Conservation (phyloP, 106 monocot species). For the Acorus gramineus region DNA sequence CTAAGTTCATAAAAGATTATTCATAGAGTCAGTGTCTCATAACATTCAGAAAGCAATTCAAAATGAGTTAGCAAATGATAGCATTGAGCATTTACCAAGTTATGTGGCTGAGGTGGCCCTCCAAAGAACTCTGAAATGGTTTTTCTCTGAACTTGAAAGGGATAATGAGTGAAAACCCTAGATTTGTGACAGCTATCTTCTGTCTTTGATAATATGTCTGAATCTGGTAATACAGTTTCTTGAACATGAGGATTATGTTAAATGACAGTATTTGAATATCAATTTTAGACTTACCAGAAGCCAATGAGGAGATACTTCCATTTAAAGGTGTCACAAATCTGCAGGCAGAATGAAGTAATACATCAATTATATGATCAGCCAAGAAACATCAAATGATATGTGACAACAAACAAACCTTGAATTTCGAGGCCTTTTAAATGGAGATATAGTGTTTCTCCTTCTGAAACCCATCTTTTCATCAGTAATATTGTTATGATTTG, state of each 20-base stretch:
- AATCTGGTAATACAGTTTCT: slow-evolving; percentile 19
- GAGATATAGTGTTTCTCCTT: slow-evolving; percentile 36
- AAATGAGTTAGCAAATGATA: too few relatives aligned
- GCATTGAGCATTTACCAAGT: slow-evolving; percentile 28
- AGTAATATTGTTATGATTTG: slow-evolving; percentile 10
- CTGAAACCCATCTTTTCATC: slow-evolving; percentile 36
- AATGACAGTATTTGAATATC: background rate
- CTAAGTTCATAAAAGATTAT: slow-evolving; percentile 14
- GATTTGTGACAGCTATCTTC: slow-evolving; percentile 28
- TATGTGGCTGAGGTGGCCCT: slow-evolving; percentile 20
- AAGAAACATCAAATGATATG: slow-evolving; percentile 1
- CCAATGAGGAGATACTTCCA: slow-evolving; percentile 8
- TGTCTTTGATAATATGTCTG: slow-evolving; percentile 24
- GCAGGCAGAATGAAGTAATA: slow-evolving; percentile 11
- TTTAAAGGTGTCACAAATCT: slow-evolving; percentile 74
- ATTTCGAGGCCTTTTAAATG: slow-evolving; percentile 81
- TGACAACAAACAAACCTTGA: slow-evolving; percentile 38
- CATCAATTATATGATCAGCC: background rate
- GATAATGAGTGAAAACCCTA: slow-evolving; percentile 50
- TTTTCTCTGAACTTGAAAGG: slow-evolving; percentile 41
- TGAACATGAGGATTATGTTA: background rate
- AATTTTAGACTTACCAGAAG: slow-evolving; percentile 33
- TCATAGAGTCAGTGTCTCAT: too few relatives aligned
- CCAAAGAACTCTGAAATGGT: slow-evolving; percentile 61
- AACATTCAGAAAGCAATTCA: too few relatives aligned